phyloP scores from a whole-genome alignment of 2,329 filamentous ascomycete genomes.

The Verticillium tricorpus region DNA sequence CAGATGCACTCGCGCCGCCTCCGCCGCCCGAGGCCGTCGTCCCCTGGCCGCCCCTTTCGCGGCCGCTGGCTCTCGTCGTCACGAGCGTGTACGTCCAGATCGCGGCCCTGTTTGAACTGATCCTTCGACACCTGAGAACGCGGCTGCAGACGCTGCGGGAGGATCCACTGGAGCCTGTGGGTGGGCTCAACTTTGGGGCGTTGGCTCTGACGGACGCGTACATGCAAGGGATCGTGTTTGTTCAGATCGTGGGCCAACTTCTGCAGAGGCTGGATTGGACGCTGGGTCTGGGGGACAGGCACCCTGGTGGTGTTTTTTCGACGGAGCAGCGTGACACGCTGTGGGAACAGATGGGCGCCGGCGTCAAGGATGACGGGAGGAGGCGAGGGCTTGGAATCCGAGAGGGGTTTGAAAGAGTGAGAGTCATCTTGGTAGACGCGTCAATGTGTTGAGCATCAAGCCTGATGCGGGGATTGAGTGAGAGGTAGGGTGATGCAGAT shows the following conservation, averaged over 20 bases:
- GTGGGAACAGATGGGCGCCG: not conserved
- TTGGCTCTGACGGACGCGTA: not conserved
- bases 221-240: not conserved
- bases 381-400: not conserved
- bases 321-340: not conserved
- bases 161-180: too few species aligned
- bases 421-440: not conserved
- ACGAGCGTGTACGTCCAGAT: slow-evolving; percentile 2
- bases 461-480: too few species aligned
- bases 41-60: not conserved
- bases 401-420: not conserved
- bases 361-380: not conserved
- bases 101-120: slow-evolving; percentile 13
- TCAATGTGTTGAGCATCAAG: not conserved
- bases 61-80: not conserved
- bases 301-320: not conserved
- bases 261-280: not conserved
- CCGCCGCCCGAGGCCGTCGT: too few species aligned
- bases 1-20: too few species aligned
- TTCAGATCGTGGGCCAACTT: not conserved
- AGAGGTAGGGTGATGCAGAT: too few species aligned
- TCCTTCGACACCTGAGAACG: not conserved
- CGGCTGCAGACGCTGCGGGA: not conserved
- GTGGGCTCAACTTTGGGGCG: not conserved
- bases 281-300: not conserved